These are phyloP conservation scores for Erucastrum elatum DNA, from an alignment of 345 rosid genomes.

Conservation along the genomic window DNA sequence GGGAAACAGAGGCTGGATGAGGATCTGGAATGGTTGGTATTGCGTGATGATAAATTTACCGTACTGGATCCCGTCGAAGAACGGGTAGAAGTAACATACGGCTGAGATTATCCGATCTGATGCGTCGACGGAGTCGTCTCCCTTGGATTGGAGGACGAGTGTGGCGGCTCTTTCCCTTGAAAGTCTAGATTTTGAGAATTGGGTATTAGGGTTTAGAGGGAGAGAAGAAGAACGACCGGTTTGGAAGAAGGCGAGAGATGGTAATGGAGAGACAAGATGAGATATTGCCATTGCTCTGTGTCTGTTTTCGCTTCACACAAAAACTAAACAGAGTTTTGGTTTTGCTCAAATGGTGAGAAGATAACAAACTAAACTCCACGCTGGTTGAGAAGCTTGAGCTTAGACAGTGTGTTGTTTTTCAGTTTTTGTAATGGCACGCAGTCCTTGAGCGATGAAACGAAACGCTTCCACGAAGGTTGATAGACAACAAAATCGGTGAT, in stretches of 20 bases:
- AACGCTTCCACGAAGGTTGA: not conserved
- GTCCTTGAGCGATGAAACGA: not conserved
- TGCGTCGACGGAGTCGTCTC: conserved; percentile 60
- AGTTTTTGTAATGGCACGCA: not conserved
- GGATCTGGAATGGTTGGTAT: conserved; percentile 61
- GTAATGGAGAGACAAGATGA: conserved; percentile 40
- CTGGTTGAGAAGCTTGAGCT: not conserved
- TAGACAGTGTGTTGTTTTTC: conserved; percentile 1
- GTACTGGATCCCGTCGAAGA: conserved; percentile 89
- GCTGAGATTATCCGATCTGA: conserved; percentile 89
- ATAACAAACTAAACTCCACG: conserved; percentile 35
- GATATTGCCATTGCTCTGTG: conserved; percentile 45
- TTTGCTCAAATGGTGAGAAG: conserved; percentile 19
- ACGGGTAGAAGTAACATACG: conserved; percentile 85
- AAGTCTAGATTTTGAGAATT: conserved; percentile 16
- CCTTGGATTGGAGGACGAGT: conserved; percentile 51
- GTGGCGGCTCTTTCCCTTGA: conserved; percentile 29
- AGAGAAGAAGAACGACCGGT: conserved; percentile 31
- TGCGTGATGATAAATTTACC: conserved; percentile 84
- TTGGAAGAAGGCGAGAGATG: conserved; percentile 38
- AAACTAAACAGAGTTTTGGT: not conserved
- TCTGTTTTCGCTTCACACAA: conserved; percentile 25
- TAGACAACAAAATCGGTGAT: not conserved
- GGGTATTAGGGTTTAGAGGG: conserved; percentile 30
- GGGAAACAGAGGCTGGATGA: conserved; percentile 78